Percentiles rank a stretch among this genome's conserved stretches.
These are phyloP conservation scores for Ramularia endophylla DNA, from an alignment of 2,329 filamentous ascomycete species.

Conservation along the genomic window DNA sequence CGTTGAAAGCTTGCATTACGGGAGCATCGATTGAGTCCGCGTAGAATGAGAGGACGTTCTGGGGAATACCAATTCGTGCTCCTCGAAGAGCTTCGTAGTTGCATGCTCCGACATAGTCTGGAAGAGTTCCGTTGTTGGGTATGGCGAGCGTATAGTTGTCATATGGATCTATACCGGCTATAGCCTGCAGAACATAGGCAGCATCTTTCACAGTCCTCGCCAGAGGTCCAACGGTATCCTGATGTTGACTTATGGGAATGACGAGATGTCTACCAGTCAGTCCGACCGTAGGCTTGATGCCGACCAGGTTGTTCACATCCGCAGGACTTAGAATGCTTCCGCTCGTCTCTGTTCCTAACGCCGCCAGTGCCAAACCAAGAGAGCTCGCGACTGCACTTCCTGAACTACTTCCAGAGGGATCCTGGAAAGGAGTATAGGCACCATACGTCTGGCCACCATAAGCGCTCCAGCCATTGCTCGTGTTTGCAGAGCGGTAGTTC, in stretches of 20 bases:
- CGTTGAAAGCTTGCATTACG: constrained; percentile 38
- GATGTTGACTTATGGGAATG: constrained; percentile 56
- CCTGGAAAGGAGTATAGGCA: constrained; percentile 56
- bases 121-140: constrained; percentile 46
- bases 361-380: constrained; percentile 53
- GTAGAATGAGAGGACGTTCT: constrained; percentile 48
- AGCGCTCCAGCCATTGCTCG: constrained; percentile 58
- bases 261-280: constrained; percentile 57
- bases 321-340: constrained; percentile 58
- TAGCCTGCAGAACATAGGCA: constrained; percentile 52
- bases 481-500: constrained; percentile 54
- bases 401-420: constrained; percentile 56
- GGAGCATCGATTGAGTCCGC: constrained; percentile 31
- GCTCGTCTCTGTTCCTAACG: constrained; percentile 57
- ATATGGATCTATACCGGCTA: constrained; percentile 48
- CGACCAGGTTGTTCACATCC: constrained; percentile 55
- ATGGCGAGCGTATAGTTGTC: constrained; percentile 57
- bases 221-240: constrained; percentile 54
- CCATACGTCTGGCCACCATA: constrained; percentile 57
- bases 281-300: constrained; percentile 62
- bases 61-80: constrained; percentile 59
- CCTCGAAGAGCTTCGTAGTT: constrained; percentile 44
- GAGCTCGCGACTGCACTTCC: constrained; percentile 57
- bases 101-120: constrained; percentile 56
- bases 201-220: constrained; percentile 54